phyloP scores from a whole-genome alignment of 169 alveolate genomes.

The Theileria orientalis region DNA sequence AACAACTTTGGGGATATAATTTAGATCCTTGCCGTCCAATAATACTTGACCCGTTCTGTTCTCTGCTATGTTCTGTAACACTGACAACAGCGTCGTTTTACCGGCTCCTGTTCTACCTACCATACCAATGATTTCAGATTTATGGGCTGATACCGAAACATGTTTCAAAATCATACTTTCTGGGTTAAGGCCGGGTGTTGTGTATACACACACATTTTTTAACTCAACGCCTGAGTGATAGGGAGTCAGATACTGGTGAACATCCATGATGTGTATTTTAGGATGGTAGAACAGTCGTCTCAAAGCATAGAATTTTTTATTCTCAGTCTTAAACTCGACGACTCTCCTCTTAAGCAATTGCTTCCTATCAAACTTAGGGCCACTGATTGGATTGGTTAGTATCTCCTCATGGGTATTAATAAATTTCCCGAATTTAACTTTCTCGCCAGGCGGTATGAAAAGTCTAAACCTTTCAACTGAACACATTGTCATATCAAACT shows the following conservation, averaged over 20 bases:
- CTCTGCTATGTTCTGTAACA: conserved; percentile 9
- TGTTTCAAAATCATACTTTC: no score
- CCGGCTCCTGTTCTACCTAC: no score
- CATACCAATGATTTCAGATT: no score
- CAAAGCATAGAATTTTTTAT: no score
- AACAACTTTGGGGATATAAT: conserved; percentile 25
- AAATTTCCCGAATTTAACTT: background rate
- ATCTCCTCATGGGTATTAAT: conserved; percentile 1
- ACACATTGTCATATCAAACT: conserved; percentile 3
- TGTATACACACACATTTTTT: no score
- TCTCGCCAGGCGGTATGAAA: conserved; percentile 12
- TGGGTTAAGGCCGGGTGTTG: no score
- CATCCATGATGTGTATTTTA: no score
- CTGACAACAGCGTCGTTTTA: no score
- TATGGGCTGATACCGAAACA: no score
- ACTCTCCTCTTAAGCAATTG: background rate
- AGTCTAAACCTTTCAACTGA: conserved; percentile 6
- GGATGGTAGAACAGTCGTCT: no score
- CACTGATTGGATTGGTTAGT: background rate
- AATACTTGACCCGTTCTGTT: conserved; percentile 41
- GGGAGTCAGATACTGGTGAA: conserved; percentile 3
- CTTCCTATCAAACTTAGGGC: background rate
- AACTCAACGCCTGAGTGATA: no score
- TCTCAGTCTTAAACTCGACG: background rate
- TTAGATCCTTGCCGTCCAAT: no score